phyloP scores from a whole-genome alignment of 345 rosid species.

The Lepidium sativum region DNA sequence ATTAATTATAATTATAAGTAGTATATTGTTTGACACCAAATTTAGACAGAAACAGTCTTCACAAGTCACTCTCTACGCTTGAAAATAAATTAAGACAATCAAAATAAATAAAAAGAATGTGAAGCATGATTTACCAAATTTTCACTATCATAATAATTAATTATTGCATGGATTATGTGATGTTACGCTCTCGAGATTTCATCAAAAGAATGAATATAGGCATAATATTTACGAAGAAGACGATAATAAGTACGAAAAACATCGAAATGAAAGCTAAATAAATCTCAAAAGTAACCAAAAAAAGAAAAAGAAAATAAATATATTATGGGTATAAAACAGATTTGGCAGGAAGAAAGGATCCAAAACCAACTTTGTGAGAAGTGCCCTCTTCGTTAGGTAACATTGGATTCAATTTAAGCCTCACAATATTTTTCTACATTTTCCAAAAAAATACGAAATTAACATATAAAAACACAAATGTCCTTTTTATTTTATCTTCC shows the following conservation, averaged over 20 bases:
- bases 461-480: slow-evolving; percentile 15
- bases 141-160: background rate
- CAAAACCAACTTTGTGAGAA: slow-evolving; percentile 22
- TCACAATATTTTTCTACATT: slow-evolving; percentile 15
- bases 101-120: background rate
- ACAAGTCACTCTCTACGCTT: background rate
- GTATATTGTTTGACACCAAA: background rate
- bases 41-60: background rate
- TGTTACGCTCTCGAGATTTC: background rate
- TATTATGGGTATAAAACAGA: background rate
- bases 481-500: slow-evolving; percentile 23
- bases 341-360: slow-evolving; percentile 8
- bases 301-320: slow-evolving; percentile 2
- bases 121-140: background rate
- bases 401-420: slow-evolving; percentile 20
- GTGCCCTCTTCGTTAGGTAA: slow-evolving; percentile 20
- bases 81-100: background rate
- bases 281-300: slow-evolving; percentile 24
- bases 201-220: background rate
- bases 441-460: background rate
- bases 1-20: background rate
- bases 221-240: slow-evolving; percentile 17
- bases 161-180: background rate
- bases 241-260: slow-evolving; percentile 9
- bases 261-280: slow-evolving; percentile 11